Conservation (phyloP, 192 early-diverging fungal genomes). For the Radiomyces spectabilis region DNA sequence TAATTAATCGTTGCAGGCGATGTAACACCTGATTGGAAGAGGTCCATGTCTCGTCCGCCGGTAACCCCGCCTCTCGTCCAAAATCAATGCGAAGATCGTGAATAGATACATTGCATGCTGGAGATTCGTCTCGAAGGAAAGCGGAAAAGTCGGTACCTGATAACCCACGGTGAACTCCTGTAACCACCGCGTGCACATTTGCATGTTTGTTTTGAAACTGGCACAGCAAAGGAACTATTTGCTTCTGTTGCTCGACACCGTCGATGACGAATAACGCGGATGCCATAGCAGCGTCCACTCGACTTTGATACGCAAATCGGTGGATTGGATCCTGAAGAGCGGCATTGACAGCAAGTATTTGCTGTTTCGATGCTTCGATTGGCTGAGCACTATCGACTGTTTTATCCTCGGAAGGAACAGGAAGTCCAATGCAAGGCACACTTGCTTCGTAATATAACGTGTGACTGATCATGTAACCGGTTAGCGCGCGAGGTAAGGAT, state of each 20-base stretch:
- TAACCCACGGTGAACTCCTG: not conserved
- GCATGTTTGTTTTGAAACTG: not conserved
- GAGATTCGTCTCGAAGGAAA: not conserved
- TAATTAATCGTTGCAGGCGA: not conserved
- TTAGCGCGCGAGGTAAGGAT: not conserved
- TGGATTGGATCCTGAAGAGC: no score
- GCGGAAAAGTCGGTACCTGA: not conserved
- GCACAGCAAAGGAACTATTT: not conserved
- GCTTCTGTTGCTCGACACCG: not conserved
- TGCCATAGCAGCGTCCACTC: no score
- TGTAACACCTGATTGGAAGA: not conserved
- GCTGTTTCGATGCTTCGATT: no score
- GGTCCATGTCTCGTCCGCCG: not conserved
- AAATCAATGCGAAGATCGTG: not conserved
- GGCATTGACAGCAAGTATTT: no score
- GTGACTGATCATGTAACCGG: not conserved
- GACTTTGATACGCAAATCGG: no score
- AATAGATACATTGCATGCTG: not conserved
- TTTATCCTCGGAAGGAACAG: not conserved
- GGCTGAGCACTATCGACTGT: not conserved
- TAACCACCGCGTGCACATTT: not conserved
- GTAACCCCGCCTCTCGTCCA: not conserved
- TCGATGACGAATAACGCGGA: not conserved
- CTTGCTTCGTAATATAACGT: not conserved
- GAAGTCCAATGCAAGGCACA: not conserved